These are phyloP conservation scores for Hypoxylon sp. DNA, from an alignment of 2,329 filamentous ascomycete species.

Conservation along the genomic window DNA sequence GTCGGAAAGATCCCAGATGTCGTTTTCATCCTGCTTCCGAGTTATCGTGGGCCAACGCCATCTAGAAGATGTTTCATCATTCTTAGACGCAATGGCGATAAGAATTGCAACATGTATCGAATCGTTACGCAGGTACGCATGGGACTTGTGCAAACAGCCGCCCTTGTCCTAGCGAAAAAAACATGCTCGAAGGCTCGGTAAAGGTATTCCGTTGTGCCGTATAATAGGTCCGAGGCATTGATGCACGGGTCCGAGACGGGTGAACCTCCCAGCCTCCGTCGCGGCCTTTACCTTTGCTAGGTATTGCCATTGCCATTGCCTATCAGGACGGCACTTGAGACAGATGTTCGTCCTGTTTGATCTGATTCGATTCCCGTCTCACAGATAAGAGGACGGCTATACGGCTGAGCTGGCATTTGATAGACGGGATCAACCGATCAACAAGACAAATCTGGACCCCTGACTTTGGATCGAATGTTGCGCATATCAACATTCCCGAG, in stretches of 20 bases:
- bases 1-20: background rate
- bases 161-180: slow-evolving; percentile 9
- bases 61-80: slow-evolving; percentile 28
- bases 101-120: slow-evolving; percentile 30
- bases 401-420: slow-evolving; percentile 24
- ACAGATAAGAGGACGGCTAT: slow-evolving; percentile 15
- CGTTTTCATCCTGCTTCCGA: background rate
- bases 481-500: slow-evolving; percentile 22
- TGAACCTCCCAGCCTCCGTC: slow-evolving; percentile 11
- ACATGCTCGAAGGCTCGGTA: slow-evolving; percentile 22
- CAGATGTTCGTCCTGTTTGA: slow-evolving; percentile 9
- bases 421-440: slow-evolving; percentile 26
- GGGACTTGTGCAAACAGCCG: slow-evolving; percentile 28
- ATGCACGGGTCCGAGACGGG: slow-evolving; percentile 15
- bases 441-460: slow-evolving; percentile 6
- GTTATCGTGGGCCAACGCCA: slow-evolving; percentile 13
- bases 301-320: background rate
- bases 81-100: slow-evolving; percentile 26
- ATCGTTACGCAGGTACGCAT: slow-evolving; percentile 22
- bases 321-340: slow-evolving; percentile 9
- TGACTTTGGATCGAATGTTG: slow-evolving; percentile 20
- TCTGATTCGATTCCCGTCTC: slow-evolving; percentile 7
- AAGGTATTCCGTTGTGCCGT: slow-evolving; percentile 10
- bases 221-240: slow-evolving; percentile 4
- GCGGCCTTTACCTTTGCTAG: background rate